Evolutionary conservation across 1,139 yeast genomes (phyloP).

Genomic region (Suhomyces ambrosiae): DNA sequence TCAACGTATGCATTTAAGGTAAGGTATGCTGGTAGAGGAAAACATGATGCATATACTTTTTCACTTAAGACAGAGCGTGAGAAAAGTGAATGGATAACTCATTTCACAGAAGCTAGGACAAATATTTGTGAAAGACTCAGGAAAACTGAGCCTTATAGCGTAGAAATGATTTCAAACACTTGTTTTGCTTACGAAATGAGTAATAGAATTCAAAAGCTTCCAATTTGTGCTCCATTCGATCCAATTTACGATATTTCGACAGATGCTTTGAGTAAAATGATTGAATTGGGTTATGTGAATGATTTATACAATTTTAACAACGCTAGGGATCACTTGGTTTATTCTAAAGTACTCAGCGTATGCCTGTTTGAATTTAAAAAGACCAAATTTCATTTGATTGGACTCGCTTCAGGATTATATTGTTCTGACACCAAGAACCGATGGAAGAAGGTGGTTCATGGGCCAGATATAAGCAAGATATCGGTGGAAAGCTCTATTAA

Average conservation of each 20-base stretch:
- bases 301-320: constrained; percentile 30
- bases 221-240: constrained; percentile 63
- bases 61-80: constrained; percentile 57
- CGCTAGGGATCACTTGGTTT: constrained; percentile 28
- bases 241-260: constrained; percentile 54
- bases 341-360: constrained; percentile 31
- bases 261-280: constrained; percentile 27
- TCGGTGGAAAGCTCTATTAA: constrained; percentile 60
- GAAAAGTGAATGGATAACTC: constrained; percentile 60
- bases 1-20: constrained; percentile 47
- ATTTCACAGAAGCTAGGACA: constrained; percentile 57
- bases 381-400: constrained; percentile 32
- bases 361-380: constrained; percentile 31
- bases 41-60: constrained; percentile 53
- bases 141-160: constrained; percentile 55
- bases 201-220: constrained; percentile 57
- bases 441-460: constrained; percentile 65
- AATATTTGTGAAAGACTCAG: constrained; percentile 49
- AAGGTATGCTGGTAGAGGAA: constrained; percentile 49
- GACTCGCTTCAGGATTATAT: constrained; percentile 43
- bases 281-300: constrained; percentile 26
- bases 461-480: constrained; percentile 59
- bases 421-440: constrained; percentile 51
- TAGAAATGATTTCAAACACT: constrained; percentile 57
- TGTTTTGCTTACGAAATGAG: constrained; percentile 66